These are phyloP conservation scores for Pyropia yezoensis DNA, from an alignment of 23 red algal genomes.

Conservation along the genomic window DNA sequence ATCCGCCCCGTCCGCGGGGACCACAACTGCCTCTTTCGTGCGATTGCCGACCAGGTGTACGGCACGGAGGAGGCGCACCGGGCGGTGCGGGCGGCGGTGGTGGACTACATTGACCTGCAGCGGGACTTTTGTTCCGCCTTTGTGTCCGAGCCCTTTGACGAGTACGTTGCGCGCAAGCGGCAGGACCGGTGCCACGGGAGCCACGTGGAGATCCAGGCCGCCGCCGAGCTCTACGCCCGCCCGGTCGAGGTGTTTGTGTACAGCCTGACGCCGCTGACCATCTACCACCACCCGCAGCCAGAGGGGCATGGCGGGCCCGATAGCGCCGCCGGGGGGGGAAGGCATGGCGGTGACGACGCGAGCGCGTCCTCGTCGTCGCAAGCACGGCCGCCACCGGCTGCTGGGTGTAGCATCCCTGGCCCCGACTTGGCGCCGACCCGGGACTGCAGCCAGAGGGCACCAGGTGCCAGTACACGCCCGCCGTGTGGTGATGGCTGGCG, in stretches of 20 bases:
- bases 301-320: too few species aligned
- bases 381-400: too few species aligned
- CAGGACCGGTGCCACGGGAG: conserved; percentile 49
- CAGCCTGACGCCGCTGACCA: conserved; percentile 15
- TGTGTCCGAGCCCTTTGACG: conserved; percentile 44
- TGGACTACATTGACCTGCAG: conserved; percentile 50
- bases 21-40: conserved; percentile 72
- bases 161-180: conserved; percentile 46
- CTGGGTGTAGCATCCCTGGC: too few species aligned
- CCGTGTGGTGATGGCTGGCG: too few species aligned
- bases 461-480: too few species aligned
- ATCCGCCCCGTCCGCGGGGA: conserved; percentile 63
- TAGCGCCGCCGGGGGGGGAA: too few species aligned
- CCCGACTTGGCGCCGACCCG: too few species aligned
- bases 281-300: not conserved
- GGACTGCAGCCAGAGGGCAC: too few species aligned
- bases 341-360: too few species aligned
- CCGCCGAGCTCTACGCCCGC: conserved; percentile 36
- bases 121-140: conserved; percentile 56
- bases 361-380: too few species aligned
- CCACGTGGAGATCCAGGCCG: conserved; percentile 55
- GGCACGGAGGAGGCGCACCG: conserved; percentile 33
- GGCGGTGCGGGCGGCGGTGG: conserved; percentile 18
- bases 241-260: conserved; percentile 49
- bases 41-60: conserved; percentile 49